A percentile compares a stretch with the other conserved stretches of the same genome.
Evolutionary conservation across 495 filamentous ascomycete species (phyloP).

Genomic region (Symbiotaphrina buchneri): DNA sequence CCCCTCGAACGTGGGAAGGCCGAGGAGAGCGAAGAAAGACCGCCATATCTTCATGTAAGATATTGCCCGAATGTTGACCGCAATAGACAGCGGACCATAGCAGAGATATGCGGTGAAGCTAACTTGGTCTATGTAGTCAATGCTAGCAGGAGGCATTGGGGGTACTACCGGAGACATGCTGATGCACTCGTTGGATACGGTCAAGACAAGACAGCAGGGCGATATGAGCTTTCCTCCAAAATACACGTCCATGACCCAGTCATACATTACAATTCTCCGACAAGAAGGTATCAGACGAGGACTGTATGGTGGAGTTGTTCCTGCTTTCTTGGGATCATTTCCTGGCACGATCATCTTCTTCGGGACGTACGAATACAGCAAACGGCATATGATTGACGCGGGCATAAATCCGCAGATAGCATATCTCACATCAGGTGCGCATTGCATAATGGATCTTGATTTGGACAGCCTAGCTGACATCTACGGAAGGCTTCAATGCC

Average conservation of each 20-base stretch:
- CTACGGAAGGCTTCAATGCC: slow-evolving; percentile 52
- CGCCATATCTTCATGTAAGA: slow-evolving; percentile 44
- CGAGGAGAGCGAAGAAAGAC: slow-evolving; percentile 24
- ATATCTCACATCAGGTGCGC: slow-evolving; percentile 60
- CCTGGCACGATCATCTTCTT: slow-evolving; percentile 92
- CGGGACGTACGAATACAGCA: slow-evolving; percentile 87
- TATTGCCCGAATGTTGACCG: slow-evolving; percentile 1
- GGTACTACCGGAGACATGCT: slow-evolving; percentile 88
- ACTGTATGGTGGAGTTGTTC: slow-evolving; percentile 80
- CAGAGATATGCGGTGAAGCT: too few relatives aligned
- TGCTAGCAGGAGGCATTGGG: slow-evolving; percentile 82
- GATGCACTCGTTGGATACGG: slow-evolving; percentile 97
- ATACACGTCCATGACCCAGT: slow-evolving; percentile 70
- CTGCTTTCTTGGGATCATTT: slow-evolving; percentile 79
- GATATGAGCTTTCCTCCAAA: slow-evolving; percentile 79
- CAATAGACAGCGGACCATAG: slow-evolving; percentile 3
- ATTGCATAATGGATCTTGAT: background rate
- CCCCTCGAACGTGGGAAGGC: slow-evolving; percentile 13
- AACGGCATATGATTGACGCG: slow-evolving; percentile 62
- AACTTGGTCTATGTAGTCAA: slow-evolving; percentile 32
- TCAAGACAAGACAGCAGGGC: slow-evolving; percentile 97
- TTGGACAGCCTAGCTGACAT: background rate
- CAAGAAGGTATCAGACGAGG: slow-evolving; percentile 78
- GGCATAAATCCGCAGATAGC: slow-evolving; percentile 59
- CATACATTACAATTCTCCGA: slow-evolving; percentile 77